phyloP scores from a whole-genome alignment of 192 early-diverging fungal genomes.

The Backusella mclennaniae region DNA sequence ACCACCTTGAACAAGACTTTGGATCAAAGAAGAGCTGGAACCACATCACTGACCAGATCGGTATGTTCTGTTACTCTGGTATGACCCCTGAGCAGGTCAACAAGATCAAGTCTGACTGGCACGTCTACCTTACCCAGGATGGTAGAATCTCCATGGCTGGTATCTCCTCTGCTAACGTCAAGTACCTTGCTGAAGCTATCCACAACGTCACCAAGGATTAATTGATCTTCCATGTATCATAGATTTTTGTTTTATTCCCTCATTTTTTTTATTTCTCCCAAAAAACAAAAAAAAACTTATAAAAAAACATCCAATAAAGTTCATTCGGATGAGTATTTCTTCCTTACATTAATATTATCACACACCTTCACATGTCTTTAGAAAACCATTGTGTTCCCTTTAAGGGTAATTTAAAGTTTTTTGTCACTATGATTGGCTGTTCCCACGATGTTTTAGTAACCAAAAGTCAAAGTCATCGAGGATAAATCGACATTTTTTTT shows the following conservation, averaged over 20 bases:
- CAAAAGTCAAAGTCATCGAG: neutral
- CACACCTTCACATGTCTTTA: neutral
- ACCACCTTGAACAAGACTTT: slow-evolving; percentile 81
- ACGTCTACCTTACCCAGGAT: slow-evolving; percentile 91
- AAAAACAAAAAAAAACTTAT: neutral
- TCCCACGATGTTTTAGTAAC: slow-evolving; percentile 4
- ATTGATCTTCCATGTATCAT: slow-evolving; percentile 5
- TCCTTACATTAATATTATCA: slow-evolving; percentile 5
- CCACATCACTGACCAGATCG: slow-evolving; percentile 88
- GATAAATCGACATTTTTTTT: neutral
- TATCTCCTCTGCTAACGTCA: slow-evolving; percentile 89
- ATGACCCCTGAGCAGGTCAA: slow-evolving; percentile 88
- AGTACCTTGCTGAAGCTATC: slow-evolving; percentile 94
- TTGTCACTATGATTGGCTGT: neutral
- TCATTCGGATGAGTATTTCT: neutral
- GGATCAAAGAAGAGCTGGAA: slow-evolving; percentile 78
- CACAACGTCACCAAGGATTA: slow-evolving; percentile 84
- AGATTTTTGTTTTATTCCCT: slow-evolving; percentile 7
- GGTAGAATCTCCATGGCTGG: slow-evolving; percentile 98
- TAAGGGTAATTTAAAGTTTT: neutral
- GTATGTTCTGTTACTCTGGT: slow-evolving; percentile 99
- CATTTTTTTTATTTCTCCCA: neutral
- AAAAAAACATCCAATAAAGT: slow-evolving; percentile 3
- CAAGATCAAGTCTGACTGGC: slow-evolving; percentile 76
- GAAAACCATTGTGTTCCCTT: slow-evolving; percentile 4